Evolutionary conservation across 768 basidiomycete genomes (phyloP).

Genomic region (Macrolepiota dolichaula): DNA sequence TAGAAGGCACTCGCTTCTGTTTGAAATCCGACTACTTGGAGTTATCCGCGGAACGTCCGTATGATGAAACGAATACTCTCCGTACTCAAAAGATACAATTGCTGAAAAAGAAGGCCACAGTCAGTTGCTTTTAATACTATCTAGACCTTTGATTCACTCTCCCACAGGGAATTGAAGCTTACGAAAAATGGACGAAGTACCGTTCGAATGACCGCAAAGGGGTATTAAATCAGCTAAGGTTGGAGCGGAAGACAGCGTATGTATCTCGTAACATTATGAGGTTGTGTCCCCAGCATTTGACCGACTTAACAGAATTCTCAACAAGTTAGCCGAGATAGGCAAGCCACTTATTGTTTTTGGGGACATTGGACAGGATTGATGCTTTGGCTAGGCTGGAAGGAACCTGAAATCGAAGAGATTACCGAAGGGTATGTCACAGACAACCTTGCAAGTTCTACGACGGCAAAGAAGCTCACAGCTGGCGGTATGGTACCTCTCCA

Average conservation of each 20-base stretch:
- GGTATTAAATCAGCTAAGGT: no score
- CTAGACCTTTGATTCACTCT: no score
- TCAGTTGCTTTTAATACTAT: background rate
- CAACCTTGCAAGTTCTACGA: background rate
- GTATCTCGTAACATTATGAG: background rate
- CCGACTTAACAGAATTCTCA: background rate
- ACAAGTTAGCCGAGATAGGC: background rate
- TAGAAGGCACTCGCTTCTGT: background rate
- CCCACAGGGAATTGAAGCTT: background rate
- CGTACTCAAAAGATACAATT: no score
- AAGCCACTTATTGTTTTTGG: no score
- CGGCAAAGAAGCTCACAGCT: background rate
- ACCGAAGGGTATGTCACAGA: background rate
- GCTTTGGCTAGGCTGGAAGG: background rate
- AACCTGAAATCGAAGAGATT: background rate
- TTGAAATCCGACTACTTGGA: background rate
- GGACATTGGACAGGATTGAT: no score
- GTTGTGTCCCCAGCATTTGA: no score
- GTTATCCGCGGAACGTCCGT: no score
- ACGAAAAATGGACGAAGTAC: background rate
- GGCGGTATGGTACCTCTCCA: background rate
- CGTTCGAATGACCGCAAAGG: background rate
- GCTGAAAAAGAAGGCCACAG: no score
- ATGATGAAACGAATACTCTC: no score
- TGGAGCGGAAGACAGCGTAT: background rate